Evolutionary conservation across 2,329 filamentous ascomycete species (phyloP).

Genomic region (Xylariomycetidae sp.): DNA sequence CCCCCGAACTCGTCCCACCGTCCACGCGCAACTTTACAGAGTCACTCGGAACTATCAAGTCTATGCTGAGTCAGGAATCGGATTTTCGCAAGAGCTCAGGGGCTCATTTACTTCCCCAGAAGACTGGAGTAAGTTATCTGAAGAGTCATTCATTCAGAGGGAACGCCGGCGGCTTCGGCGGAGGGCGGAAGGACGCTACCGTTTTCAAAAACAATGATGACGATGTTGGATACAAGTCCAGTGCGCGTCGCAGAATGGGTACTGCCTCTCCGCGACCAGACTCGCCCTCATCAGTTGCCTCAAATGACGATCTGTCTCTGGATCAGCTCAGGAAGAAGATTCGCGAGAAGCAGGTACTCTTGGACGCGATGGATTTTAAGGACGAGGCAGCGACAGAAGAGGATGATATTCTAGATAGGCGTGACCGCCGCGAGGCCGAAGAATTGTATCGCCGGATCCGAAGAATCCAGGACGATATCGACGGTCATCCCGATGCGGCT

Average conservation of each 20-base stretch:
- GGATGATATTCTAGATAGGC: slow-evolving; percentile 84
- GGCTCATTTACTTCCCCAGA: slow-evolving; percentile 85
- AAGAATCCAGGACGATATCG: slow-evolving; percentile 90
- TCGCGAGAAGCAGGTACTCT: slow-evolving; percentile 84
- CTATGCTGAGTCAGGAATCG: slow-evolving; percentile 81
- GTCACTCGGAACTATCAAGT: slow-evolving; percentile 90
- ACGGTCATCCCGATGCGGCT: slow-evolving; percentile 76
- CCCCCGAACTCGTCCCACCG: slow-evolving; percentile 87
- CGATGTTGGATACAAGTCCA: slow-evolving; percentile 86
- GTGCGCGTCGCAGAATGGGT: slow-evolving; percentile 80
- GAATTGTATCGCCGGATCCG: slow-evolving; percentile 91
- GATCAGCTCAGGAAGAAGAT: slow-evolving; percentile 92
- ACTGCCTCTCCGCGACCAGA: slow-evolving; percentile 75
- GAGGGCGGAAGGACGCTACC: slow-evolving; percentile 83
- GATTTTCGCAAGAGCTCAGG: slow-evolving; percentile 85
- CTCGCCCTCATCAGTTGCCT: slow-evolving; percentile 61
- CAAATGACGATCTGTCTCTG: slow-evolving; percentile 75
- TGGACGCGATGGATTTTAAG: slow-evolving; percentile 94
- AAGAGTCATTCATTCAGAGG: slow-evolving; percentile 90
- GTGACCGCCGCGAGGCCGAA: slow-evolving; percentile 87
- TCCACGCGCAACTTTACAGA: slow-evolving; percentile 91
- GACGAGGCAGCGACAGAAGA: slow-evolving; percentile 88
- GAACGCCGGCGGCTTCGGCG: slow-evolving; percentile 49
- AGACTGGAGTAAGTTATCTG: slow-evolving; percentile 96
- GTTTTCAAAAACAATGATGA: slow-evolving; percentile 97